Percentiles rank a stretch among this genome's conserved stretches.
phyloP scores from a whole-genome alignment of 805 yeast species.

The Lachancea kluyveri region DNA sequence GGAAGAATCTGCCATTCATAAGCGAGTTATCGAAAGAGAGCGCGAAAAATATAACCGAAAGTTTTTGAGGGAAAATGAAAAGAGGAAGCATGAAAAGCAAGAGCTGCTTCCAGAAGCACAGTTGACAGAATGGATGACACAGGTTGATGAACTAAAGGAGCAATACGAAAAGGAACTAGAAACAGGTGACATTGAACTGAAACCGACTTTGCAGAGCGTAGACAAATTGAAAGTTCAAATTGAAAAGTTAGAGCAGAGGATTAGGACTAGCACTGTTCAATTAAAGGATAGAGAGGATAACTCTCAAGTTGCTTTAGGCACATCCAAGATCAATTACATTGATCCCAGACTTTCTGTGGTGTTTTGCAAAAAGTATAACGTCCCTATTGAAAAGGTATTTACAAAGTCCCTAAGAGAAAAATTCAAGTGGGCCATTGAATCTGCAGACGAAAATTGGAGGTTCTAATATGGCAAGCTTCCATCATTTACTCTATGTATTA shows the following conservation, averaged over 20 bases:
- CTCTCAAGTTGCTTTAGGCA: slow-evolving; percentile 86
- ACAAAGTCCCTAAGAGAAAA: slow-evolving; percentile 89
- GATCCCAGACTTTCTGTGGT: slow-evolving; percentile 89
- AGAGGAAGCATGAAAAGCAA: slow-evolving; percentile 51
- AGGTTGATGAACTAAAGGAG: slow-evolving; percentile 44
- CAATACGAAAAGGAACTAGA: slow-evolving; percentile 53
- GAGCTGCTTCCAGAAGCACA: slow-evolving; percentile 48
- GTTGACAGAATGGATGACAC: slow-evolving; percentile 50
- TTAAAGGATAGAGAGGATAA: slow-evolving; percentile 91
- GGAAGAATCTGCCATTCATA: slow-evolving; percentile 54
- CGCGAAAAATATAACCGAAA: slow-evolving; percentile 57
- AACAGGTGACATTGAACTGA: slow-evolving; percentile 52
- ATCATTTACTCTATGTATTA: too few species aligned
- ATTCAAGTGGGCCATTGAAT: slow-evolving; percentile 93
- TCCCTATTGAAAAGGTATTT: slow-evolving; percentile 88
- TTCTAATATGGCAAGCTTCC: too few species aligned
- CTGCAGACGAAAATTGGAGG: slow-evolving; percentile 82
- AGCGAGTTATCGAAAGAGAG: slow-evolving; percentile 56
- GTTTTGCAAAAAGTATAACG: slow-evolving; percentile 78
- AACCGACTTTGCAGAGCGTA: slow-evolving; percentile 41
- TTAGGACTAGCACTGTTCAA: slow-evolving; percentile 61
- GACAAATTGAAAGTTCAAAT: slow-evolving; percentile 72
- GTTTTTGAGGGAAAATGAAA: slow-evolving; percentile 73
- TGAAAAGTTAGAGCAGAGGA: slow-evolving; percentile 65
- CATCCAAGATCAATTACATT: slow-evolving; percentile 90